These are phyloP conservation scores for Lachancea thermotolerans DNA, from an alignment of 805 yeast genomes.

Conservation along the genomic window DNA sequence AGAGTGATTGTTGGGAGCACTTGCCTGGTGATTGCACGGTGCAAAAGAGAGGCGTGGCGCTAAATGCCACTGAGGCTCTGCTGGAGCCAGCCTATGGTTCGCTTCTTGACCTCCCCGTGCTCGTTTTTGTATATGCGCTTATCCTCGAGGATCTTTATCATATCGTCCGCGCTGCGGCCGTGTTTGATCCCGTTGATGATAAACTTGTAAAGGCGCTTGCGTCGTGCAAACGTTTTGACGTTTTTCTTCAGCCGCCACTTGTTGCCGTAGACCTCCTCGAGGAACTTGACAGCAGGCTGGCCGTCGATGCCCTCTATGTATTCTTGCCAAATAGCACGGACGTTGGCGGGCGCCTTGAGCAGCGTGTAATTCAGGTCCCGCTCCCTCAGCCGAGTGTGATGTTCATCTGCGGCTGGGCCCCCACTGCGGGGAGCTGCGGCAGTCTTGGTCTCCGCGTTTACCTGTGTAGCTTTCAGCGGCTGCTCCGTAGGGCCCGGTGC, in stretches of 20 bases:
- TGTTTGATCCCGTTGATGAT: constrained; percentile 29
- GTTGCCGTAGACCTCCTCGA: constrained; percentile 37
- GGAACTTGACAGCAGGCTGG: constrained; percentile 34
- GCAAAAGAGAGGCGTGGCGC: background rate
- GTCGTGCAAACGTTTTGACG: constrained; percentile 32
- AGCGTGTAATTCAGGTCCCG: constrained; percentile 22
- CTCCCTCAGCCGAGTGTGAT: background rate
- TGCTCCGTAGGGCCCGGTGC: background rate
- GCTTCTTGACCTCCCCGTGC: constrained; percentile 29
- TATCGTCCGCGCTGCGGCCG: constrained; percentile 31
- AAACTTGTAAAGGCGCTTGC: constrained; percentile 33
- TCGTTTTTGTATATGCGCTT: constrained; percentile 28
- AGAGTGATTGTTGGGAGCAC: too few relatives aligned
- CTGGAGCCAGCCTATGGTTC: constrained; percentile 34
- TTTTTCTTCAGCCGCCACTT: constrained; percentile 36
- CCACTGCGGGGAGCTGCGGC: background rate
- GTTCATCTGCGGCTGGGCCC: background rate
- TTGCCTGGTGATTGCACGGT: too few relatives aligned
- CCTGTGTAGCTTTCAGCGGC: background rate
- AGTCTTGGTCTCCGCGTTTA: too few relatives aligned
- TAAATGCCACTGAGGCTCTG: constrained; percentile 31
- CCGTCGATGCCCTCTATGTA: constrained; percentile 37
- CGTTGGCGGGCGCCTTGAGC: constrained; percentile 31
- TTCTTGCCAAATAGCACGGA: constrained; percentile 34
- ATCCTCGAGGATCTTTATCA: constrained; percentile 28